Conservation (phyloP, 345 rosid species). For the Dimocarpus longan region DNA sequence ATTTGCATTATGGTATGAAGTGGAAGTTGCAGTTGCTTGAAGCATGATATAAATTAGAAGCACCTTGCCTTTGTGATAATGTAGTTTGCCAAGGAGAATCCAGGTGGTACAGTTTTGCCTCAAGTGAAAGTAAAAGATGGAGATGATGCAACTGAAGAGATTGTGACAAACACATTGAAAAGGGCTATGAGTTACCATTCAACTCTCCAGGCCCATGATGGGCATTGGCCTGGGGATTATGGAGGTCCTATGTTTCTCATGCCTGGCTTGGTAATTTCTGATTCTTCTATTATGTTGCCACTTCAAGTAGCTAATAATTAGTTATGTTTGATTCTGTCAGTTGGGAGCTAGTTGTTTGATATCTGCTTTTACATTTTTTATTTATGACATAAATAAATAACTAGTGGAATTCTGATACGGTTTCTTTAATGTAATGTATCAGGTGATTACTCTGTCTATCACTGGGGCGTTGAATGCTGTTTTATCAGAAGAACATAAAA, state of each 20-base stretch:
- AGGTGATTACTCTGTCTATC: conserved; percentile 79
- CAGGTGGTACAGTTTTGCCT: conserved; percentile 39
- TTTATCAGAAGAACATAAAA: conserved; percentile 69
- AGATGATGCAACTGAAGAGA: conserved; percentile 67
- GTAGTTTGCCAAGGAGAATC: conserved; percentile 76
- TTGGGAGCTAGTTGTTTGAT: conserved; percentile 4
- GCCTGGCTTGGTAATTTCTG: conserved; percentile 77
- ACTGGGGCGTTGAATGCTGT: conserved; percentile 87
- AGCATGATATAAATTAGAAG: not conserved
- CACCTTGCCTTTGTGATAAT: not conserved
- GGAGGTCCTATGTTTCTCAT: conserved; percentile 98
- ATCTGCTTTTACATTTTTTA: not conserved
- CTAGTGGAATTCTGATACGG: not conserved
- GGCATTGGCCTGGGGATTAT: conserved; percentile 99
- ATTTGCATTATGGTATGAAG: not conserved
- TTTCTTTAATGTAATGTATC: conserved; percentile 29
- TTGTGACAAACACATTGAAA: conserved; percentile 55
- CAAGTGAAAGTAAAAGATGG: conserved; percentile 53
- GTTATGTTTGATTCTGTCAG: not conserved
- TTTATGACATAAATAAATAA: not conserved
- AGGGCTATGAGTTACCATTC: conserved; percentile 79
- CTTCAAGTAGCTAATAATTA: not conserved
- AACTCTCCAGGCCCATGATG: conserved; percentile 80
- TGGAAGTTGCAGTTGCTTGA: conserved; percentile 1
- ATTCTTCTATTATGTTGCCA: conserved; percentile 1